Base-by-base conservation (phyloP, 371 early-diverging fungal species). In the Rhizopus sp. region DNA sequence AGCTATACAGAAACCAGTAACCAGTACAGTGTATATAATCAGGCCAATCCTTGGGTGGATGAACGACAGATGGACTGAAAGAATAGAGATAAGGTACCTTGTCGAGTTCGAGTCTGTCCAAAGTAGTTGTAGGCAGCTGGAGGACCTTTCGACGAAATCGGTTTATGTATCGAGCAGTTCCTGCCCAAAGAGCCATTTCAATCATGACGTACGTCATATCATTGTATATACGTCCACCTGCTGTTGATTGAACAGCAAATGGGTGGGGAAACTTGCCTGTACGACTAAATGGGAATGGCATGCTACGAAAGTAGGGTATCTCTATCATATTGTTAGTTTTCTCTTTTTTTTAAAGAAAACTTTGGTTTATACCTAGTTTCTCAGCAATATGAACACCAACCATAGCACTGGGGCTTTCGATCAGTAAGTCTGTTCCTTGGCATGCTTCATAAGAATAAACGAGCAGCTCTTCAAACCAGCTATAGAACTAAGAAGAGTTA, bases 221-320 rank as follows among this genome's bases (percentile, higher is more conserved):
- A 55, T 93, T 93, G 66, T 89, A 93, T 5, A 83, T 64, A n/a
- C 82, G 76, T 31, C 88, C 83, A 30, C 87, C 67, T 13, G 78
- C 72, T 54, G 76, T 70, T 39, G 68, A 77, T 23, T 79, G 85
- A 1, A 85, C 81, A 5, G 89, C 88, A 61, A 90, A 88, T 1
- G 93, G 92, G 62, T 92, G 92, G 12, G 92, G 89, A 61, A 87
- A 93, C 3, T 76, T 74, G 1, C 84, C 65, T 3, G 92, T 93
- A 10, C 88, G 73, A 29, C 88, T 87, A 88, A 91, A 92, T 5
- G 90, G 90, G 78, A 91, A 88, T 0, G 91, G 81, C 76, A 93
- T 88, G 10, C 89, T 80, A 16, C 86, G 69, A 66, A 88, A 90
- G 64, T 82, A 89, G 8, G 90, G 88, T 31, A 92, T 80, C 13